Base-by-base conservation (phyloP, 768 basidiomycete species). In the Lentinula detonsa region DNA sequence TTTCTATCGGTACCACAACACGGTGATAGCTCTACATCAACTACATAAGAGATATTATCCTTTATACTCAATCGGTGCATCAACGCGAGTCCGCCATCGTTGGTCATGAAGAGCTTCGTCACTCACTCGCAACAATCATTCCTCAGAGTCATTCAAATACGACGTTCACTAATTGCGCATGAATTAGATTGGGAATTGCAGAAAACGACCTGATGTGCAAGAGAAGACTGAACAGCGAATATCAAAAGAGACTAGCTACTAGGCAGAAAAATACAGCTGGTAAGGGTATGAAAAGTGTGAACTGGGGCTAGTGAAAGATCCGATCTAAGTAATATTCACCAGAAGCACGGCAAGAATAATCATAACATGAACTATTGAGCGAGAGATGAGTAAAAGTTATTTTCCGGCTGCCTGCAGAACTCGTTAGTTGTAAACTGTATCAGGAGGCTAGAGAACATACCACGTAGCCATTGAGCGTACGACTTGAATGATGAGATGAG, bases 401-500 rank as follows among this genome's bases (percentile, higher is more conserved):
- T 80, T 81, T 56, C 74, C 72, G 35, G 72, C 65, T 60, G 78
- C 75, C 79, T 81, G 64, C 42, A 59, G n/a, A 13, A 62, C 63
- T 57, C 56, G 57, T 37, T 43, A 61, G 42, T 43, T 59, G 60
- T 57, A 63, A 55, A 37, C 70, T 70, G 68, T 66, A 72, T 60
- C 57, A 62, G 72, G 69, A 65, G 62, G 71, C 18, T 58, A 54
- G 59, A 37, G 61, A 61, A 82, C 85, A 76, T 72, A 88, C 87
- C 73, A 81, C 80, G 73, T 85, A 81, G 70, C 88, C 83, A 68
- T 78, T 87, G 75, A 91, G 74, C 63, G 88, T 86, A 67, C 89
- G 82, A 74, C 83, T 89, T 65, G 89, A 87, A 70, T 87, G 85
- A 73, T 89, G 87, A n/a, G 83, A 82, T 40, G 86, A 84, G 61